Evolutionary conservation across 2,329 filamentous ascomycete genomes (phyloP), one percentile per base, ranked within the genome.

Genomic region (Dendrostoma leiphaemia): DNA sequence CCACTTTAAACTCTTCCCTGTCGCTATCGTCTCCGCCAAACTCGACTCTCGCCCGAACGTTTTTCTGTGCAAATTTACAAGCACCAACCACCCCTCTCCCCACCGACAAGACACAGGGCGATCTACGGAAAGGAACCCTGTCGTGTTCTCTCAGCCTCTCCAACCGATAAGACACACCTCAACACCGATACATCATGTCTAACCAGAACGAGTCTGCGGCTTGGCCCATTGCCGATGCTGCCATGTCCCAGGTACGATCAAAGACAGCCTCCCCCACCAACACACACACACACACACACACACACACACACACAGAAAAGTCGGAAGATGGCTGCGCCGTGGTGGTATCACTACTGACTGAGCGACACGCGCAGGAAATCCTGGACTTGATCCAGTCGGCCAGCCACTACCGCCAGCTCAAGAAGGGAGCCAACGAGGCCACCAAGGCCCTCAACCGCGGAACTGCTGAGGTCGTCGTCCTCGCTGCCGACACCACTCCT

Each of bases 381-480:
- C 83, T 96, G 60, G 89, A 95, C 64, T 81, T 91, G 53, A 80
- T 92, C 59, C 89, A 93, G 76, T 86, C 89, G 67, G 85, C 77
- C 52, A 77, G 74, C 77, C 67, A 88, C 75, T 80, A 83, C 67
- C 81, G 86, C 48, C 90, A 94, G 80, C 75, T 92, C 62, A 94
- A 94, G 81, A 95, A 94, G 80, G 90, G 90, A 59, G 90, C 89
- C 69, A 93, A 92, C 81, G 88, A 90, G 71, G 78, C 75, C 34
- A 96, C 90, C 69, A 96, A 96, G 81, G 89, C 90, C 1, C 81
- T 96, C 48, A 95, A 94, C 79, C 88, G 93, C 64, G 92, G 93
- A 75, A 91, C 93, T 59, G 85, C 85, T 63, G 93, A 97, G 76
- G 79, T 97, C 61, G 86, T 96, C 67, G 83, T 97, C 64, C 84